A percentile compares a stretch with the other conserved stretches of the same genome.
phyloP scores from a whole-genome alignment of 768 basidiomycete genomes.

The Lyophyllum decastes region DNA sequence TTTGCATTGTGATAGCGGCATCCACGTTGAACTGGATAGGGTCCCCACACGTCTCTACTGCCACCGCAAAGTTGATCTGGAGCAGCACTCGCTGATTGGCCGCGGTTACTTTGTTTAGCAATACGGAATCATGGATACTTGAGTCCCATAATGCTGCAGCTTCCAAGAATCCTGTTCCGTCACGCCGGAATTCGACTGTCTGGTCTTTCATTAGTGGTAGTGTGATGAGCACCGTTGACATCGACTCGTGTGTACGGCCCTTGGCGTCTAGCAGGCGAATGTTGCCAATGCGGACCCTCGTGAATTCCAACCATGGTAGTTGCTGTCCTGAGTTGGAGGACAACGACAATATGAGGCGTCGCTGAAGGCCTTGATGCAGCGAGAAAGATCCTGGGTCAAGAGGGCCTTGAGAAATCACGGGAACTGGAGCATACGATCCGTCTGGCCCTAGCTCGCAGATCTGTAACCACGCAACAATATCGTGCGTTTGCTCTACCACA shows the following conservation, averaged over 20 bases:
- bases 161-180: conserved; percentile 75
- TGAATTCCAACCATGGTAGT: conserved; percentile 83
- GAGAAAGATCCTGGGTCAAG: conserved; percentile 86
- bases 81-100: conserved; percentile 78
- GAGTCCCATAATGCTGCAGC: conserved; percentile 91
- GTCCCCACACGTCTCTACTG: conserved; percentile 81
- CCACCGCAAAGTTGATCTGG: conserved; percentile 75
- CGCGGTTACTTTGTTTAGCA: conserved; percentile 85
- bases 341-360: conserved; percentile 74
- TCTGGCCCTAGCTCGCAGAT: conserved; percentile 85
- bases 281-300: conserved; percentile 77
- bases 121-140: conserved; percentile 80
- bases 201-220: conserved; percentile 77
- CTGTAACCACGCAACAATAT: conserved; percentile 87
- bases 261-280: conserved; percentile 84
- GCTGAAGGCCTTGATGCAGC: conserved; percentile 91
- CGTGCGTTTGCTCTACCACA: conserved; percentile 83
- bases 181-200: conserved; percentile 72
- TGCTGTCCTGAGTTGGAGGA: conserved; percentile 89
- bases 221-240: conserved; percentile 68
- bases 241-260: conserved; percentile 78
- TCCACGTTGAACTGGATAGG: conserved; percentile 91
- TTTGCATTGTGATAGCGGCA: conserved; percentile 79
- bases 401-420: conserved; percentile 72
- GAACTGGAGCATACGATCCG: conserved; percentile 82